phyloP scores from a whole-genome alignment of 2,329 filamentous ascomycete genomes.

The Venturia nashicola region DNA sequence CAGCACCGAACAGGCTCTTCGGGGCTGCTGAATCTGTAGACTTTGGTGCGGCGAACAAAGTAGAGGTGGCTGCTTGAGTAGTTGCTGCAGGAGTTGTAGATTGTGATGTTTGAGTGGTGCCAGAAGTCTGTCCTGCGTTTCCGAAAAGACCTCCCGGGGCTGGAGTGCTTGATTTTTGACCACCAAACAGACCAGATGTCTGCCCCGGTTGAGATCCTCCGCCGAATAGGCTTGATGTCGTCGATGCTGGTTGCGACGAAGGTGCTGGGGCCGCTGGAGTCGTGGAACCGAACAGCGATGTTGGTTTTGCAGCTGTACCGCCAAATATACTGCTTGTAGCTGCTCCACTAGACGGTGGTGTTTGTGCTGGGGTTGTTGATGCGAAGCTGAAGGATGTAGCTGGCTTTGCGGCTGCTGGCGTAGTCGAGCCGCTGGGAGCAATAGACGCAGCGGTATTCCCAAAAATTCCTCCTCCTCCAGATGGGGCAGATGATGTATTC shows the following conservation, averaged over 20 bases:
- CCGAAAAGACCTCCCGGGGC: background rate
- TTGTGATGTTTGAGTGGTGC: conserved; percentile 9
- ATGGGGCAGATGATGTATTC: background rate
- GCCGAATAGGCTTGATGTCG: background rate
- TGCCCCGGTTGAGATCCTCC: background rate
- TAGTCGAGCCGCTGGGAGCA: conserved; percentile 3
- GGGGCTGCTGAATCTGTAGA: background rate
- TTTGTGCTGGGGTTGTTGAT: conserved; percentile 9
- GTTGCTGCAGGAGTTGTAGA: conserved; percentile 40
- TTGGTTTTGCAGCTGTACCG: background rate
- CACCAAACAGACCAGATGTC: conserved; percentile 2
- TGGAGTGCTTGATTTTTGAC: background rate
- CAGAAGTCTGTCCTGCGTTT: background rate
- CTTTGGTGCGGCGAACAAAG: background rate
- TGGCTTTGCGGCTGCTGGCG: conserved; percentile 6
- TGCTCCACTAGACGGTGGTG: conserved; percentile 6
- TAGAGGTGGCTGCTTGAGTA: conserved; percentile 13
- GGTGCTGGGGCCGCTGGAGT: conserved; percentile 9
- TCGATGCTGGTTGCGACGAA: background rate
- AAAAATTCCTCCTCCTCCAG: conserved; percentile 1
- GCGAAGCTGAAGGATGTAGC: conserved; percentile 7
- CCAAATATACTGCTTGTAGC: conserved; percentile 3
- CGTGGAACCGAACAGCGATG: conserved; percentile 8
- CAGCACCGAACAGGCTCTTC: background rate
- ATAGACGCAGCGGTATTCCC: conserved; percentile 1